phyloP scores from a whole-genome alignment of 345 rosid species.

The Carallia brachiata region DNA sequence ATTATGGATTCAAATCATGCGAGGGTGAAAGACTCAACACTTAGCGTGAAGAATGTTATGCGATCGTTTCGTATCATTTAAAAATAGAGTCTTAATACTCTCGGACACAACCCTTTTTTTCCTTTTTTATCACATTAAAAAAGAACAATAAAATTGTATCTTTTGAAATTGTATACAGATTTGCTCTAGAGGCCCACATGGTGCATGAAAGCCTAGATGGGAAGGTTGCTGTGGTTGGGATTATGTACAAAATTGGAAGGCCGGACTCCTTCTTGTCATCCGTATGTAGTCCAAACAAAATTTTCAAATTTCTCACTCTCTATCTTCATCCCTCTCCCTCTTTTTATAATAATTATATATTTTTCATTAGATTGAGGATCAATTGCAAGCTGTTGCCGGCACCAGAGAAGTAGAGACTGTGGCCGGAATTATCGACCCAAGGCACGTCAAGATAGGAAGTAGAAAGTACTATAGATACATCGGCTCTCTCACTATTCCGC shows the following conservation, averaged over 20 bases:
- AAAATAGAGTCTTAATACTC: too few species aligned
- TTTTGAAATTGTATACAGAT: slow-evolving; percentile 29
- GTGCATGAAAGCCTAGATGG: slow-evolving; percentile 69
- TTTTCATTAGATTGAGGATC: slow-evolving; percentile 39
- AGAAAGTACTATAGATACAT: slow-evolving; percentile 69
- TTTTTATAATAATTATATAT: not conserved
- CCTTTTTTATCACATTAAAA: too few species aligned
- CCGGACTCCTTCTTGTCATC: slow-evolving; percentile 60
- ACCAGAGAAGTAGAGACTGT: slow-evolving; percentile 21
- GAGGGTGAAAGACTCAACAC: too few species aligned
- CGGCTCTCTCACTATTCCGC: slow-evolving; percentile 89
- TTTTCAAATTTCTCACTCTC: not conserved
- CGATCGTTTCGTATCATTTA: too few species aligned
- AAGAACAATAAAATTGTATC: not conserved
- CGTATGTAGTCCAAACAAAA: slow-evolving; percentile 25
- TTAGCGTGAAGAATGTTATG: too few species aligned
- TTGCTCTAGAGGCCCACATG: slow-evolving; percentile 66
- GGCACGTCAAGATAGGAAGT: slow-evolving; percentile 45
- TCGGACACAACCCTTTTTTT: too few species aligned
- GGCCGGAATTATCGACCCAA: slow-evolving; percentile 56
- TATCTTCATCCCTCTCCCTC: not conserved
- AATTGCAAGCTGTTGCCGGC: slow-evolving; percentile 36
- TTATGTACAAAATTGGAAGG: slow-evolving; percentile 61
- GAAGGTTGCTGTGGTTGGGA: slow-evolving; percentile 58
- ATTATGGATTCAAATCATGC: too few species aligned